Conservation (phyloP, 1,139 yeast species). For the Kodamaea sp. region DNA sequence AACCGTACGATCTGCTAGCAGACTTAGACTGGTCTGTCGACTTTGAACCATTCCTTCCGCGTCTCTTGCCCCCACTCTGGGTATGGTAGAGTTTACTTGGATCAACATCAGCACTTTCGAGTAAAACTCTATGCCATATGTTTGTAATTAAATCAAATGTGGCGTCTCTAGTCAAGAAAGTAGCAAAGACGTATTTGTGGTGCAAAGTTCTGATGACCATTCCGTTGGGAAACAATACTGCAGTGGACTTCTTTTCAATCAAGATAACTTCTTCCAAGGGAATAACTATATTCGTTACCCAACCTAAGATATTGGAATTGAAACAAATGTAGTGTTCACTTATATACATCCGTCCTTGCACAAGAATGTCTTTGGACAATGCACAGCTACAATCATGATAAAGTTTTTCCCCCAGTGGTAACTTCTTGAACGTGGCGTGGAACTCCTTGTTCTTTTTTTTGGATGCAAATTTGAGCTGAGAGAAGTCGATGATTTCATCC, state of each 20-base stretch:
- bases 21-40: conserved; percentile 13
- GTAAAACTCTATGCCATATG: conserved; percentile 56
- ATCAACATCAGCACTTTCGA: conserved; percentile 23
- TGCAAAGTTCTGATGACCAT: conserved; percentile 70
- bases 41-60: conserved; percentile 14
- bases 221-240: conserved; percentile 75
- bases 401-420: conserved; percentile 54
- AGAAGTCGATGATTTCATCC: conserved; percentile 20
- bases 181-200: conserved; percentile 71
- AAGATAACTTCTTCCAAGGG: conserved; percentile 71
- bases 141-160: conserved; percentile 61
- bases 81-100: conserved; percentile 6
- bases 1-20: conserved; percentile 9
- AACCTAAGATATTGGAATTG: conserved; percentile 72
- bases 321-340: conserved; percentile 63
- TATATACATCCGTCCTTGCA: conserved; percentile 71
- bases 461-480: conserved; percentile 31
- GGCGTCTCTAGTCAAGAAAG: conserved; percentile 67
- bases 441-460: conserved; percentile 60
- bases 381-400: conserved; percentile 75
- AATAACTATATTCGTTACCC: conserved; percentile 67
- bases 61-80: conserved; percentile 3
- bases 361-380: conserved; percentile 63
- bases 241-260: conserved; percentile 71
- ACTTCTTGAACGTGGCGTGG: conserved; percentile 58